These are phyloP conservation scores for Podosphaera fusca DNA, from an alignment of 2,329 filamentous ascomycete genomes.

Conservation along the genomic window DNA sequence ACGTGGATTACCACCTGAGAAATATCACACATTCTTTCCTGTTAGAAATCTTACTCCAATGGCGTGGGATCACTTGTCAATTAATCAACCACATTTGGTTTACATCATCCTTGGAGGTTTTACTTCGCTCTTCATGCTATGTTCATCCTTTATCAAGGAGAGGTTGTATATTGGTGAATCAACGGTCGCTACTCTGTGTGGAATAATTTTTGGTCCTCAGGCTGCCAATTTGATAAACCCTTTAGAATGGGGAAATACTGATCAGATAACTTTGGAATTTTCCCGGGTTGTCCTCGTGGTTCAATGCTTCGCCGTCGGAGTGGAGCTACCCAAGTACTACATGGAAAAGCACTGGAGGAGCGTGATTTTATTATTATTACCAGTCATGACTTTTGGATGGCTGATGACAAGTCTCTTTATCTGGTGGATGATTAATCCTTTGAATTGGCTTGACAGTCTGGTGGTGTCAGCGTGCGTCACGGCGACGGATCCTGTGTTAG, in stretches of 20 bases:
- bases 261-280: conserved; percentile 74
- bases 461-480: conserved; percentile 82
- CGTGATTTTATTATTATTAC: conserved; percentile 65
- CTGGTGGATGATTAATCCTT: conserved; percentile 62
- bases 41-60: conserved; percentile 20
- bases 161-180: conserved; percentile 96
- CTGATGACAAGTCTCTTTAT: conserved; percentile 79
- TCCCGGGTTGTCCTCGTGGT: conserved; percentile 75
- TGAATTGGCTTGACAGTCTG: conserved; percentile 79
- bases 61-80: conserved; percentile 59
- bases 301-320: conserved; percentile 77
- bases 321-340: conserved; percentile 78
- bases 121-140: conserved; percentile 94
- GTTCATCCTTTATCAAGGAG: conserved; percentile 95
- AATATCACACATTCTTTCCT: no score
- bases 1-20: no score
- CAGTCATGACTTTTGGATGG: conserved; percentile 96
- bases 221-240: conserved; percentile 63
- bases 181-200: conserved; percentile 72
- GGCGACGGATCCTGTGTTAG: conserved; percentile 86
- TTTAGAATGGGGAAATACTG: conserved; percentile 53
- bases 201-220: conserved; percentile 73
- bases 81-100: conserved; percentile 91
- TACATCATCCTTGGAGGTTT: conserved; percentile 97
- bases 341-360: conserved; percentile 98